Evolutionary conservation across 2,329 filamentous ascomycete genomes (phyloP), one percentile per base, ranked within the genome.

Genomic region (Hirsutella rhossiliensis): DNA sequence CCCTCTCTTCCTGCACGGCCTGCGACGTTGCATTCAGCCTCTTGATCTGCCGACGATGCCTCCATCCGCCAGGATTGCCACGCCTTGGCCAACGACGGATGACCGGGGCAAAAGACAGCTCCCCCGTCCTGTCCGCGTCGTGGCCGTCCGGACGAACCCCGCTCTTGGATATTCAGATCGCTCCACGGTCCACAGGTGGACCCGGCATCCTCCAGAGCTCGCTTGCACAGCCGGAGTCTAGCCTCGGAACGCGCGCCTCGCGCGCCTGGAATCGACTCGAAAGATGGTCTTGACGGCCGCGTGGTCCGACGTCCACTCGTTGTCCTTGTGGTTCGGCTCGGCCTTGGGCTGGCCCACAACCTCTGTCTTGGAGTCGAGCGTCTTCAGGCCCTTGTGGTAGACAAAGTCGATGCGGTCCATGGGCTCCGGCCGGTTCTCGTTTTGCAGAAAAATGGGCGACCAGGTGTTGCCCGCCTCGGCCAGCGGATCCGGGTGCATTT

Each of bases 291-390:
- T 45, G 7, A 64, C 59, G 11, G 56, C 54, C n/a, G 56, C 56
- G 43, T 68, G 65, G 49, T 68, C 65, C 8, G 62, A 61, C 12
- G 63, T 61, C 65, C 65, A 68, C 51, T 67, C 62, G 17, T 68
- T 68, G 9, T 63, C 42, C 43, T 48, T 41, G 37, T 65, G 56
- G 43, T 63, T 48, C 1, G 65, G 65, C 40, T 54, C 44, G 3
- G 61, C 48, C 41, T 50, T 55, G 0, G 64, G 64, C 1, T 56
- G 50, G 3, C 65, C 65, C 0, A 61, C 56, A 1, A 68, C 51
- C 0, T 61, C 19, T 0, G 50, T 50, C 7, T 55, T 47, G 0
- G 64, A 64, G n/a, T 51, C 52, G 0, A 59, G 29, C 0, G 62
- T 56, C 29, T 52, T 53, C 4, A 68, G 46, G 1, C 63, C 63